Evolutionary conservation across 2,329 filamentous ascomycete species (phyloP).

Genomic region (Zasmidium cellare): DNA sequence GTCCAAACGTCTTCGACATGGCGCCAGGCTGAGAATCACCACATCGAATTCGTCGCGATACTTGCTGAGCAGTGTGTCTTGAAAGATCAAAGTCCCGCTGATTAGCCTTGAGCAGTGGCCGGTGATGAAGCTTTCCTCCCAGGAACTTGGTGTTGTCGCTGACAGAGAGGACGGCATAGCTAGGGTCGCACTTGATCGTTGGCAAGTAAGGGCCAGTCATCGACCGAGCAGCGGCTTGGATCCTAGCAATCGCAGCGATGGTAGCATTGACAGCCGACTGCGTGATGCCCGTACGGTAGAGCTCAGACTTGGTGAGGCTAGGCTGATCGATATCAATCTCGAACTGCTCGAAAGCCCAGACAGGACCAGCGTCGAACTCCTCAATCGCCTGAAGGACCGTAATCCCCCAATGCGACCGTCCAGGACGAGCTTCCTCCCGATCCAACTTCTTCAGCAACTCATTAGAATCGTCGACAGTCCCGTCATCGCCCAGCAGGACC

Average conservation of each 20-base stretch:
- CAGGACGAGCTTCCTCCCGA: slow-evolving; percentile 26
- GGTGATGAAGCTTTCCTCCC: slow-evolving; percentile 39
- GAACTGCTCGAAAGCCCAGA: slow-evolving; percentile 49
- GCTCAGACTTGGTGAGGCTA: slow-evolving; percentile 42
- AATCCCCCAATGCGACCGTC: slow-evolving; percentile 44
- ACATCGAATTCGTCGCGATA: slow-evolving; percentile 46
- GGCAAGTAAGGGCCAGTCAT: slow-evolving; percentile 38
- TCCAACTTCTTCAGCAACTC: slow-evolving; percentile 32
- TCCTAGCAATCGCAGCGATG: slow-evolving; percentile 39
- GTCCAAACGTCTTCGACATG: slow-evolving; percentile 40
- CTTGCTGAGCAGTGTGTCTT: slow-evolving; percentile 37
- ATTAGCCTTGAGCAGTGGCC: slow-evolving; percentile 42
- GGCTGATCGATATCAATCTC: slow-evolving; percentile 42
- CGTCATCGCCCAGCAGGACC: slow-evolving; percentile 46
- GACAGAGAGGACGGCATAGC: slow-evolving; percentile 35
- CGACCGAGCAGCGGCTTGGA: slow-evolving; percentile 32
- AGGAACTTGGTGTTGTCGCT: slow-evolving; percentile 39
- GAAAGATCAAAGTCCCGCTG: slow-evolving; percentile 41
- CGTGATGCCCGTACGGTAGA: slow-evolving; percentile 43
- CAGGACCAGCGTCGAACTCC: slow-evolving; percentile 45
- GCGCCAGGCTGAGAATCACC: slow-evolving; percentile 46
- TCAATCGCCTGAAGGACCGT: slow-evolving; percentile 43
- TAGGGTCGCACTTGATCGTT: slow-evolving; percentile 26
- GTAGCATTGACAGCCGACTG: slow-evolving; percentile 41
- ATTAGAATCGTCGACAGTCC: slow-evolving; percentile 34